A percentile compares a stretch with the other conserved stretches of the same genome.
These are phyloP conservation scores for Parascedosporium putredinis DNA, from an alignment of 2,329 filamentous ascomycete species.

Conservation along the genomic window DNA sequence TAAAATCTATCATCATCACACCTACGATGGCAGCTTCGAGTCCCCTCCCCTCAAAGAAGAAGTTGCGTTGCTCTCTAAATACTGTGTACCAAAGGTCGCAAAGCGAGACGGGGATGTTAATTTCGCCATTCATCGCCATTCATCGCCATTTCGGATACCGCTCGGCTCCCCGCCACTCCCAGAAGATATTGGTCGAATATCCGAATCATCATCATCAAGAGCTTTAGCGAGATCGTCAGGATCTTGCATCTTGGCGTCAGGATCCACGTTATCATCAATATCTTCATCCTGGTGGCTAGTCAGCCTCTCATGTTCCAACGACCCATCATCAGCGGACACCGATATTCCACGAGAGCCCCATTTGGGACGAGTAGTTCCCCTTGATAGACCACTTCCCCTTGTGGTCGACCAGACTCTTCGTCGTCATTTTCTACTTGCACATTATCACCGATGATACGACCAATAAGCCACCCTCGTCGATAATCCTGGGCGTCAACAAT, in stretches of 20 bases:
- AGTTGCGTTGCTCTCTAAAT: too few species aligned
- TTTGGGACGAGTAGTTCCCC: slow-evolving; percentile 29
- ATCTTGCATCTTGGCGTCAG: slow-evolving; percentile 56
- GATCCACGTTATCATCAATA: slow-evolving; percentile 38
- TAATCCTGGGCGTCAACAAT: slow-evolving; percentile 86
- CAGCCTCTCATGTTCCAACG: slow-evolving; percentile 39
- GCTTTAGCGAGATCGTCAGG: slow-evolving; percentile 54
- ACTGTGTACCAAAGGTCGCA: too few species aligned
- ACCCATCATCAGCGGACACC: slow-evolving; percentile 53
- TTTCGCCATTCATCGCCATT: slow-evolving; percentile 29
- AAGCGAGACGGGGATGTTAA: neutral
- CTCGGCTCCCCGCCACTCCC: slow-evolving; percentile 20
- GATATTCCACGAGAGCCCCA: slow-evolving; percentile 58
- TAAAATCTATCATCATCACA: too few species aligned
- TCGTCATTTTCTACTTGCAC: slow-evolving; percentile 47
- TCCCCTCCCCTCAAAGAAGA: too few species aligned
- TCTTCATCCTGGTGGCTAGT: slow-evolving; percentile 27
- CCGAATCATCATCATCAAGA: slow-evolving; percentile 38
- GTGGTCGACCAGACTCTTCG: slow-evolving; percentile 47
- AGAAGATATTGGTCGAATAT: slow-evolving; percentile 4
- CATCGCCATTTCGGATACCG: slow-evolving; percentile 34
- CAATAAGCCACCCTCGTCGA: slow-evolving; percentile 73
- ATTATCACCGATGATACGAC: slow-evolving; percentile 57
- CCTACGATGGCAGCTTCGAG: too few species aligned
- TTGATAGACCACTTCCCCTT: slow-evolving; percentile 18